Base-by-base conservation (phyloP, 2,329 filamentous ascomycete species). In the Aspergillus spinulosporus region DNA sequence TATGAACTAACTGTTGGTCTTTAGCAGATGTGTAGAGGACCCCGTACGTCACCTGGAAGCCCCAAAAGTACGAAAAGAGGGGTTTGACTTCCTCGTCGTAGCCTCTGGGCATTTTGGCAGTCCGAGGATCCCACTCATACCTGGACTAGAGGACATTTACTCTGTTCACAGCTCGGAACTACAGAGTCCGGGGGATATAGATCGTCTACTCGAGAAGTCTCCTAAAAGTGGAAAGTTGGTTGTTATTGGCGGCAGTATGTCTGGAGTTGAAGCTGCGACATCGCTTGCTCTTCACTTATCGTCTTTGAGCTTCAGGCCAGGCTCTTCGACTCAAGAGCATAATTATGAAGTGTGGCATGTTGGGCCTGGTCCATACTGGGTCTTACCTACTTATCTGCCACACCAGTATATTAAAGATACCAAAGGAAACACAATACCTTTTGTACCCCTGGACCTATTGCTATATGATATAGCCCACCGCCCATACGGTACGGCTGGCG, bases 181-280 rank as follows among this genome's bases (percentile, higher is more conserved):
- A 51, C 79, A 87, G 3, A 77, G 82, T 52, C 70, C 88, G 2
- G 64, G 72, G 0, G 68, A 74, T 3, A 46, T 66, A 32, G 2
- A 47, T 2, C 3, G 8, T n/a, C 40, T 61, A 26, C 47, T 62
- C 4, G 39, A 60, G 14, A 50, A 47, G 3, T 36, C 58, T 9
- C 36, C 44, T 1, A 64, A 66, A 0, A 78, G 78, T 1, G 82
- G 83, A 14, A 89, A 86, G 65, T 84, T 94, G 12, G 78, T 91
- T 1, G 78, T 95, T 0, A 83, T 92, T 1, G 90, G 90, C 0
- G 90, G 89, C 0, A 89, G 92, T 64, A 92, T 94, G 82, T 93
- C 89, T 2, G 90, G 89, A 0, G 83, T 89, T 4, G 90, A 95
- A 74, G 87, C 88, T 48, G 87, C 89, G 0, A 86, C 84, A 7